Evolutionary conservation across 345 rosid genomes (phyloP).

Genomic region (Gossypium stocksii): DNA sequence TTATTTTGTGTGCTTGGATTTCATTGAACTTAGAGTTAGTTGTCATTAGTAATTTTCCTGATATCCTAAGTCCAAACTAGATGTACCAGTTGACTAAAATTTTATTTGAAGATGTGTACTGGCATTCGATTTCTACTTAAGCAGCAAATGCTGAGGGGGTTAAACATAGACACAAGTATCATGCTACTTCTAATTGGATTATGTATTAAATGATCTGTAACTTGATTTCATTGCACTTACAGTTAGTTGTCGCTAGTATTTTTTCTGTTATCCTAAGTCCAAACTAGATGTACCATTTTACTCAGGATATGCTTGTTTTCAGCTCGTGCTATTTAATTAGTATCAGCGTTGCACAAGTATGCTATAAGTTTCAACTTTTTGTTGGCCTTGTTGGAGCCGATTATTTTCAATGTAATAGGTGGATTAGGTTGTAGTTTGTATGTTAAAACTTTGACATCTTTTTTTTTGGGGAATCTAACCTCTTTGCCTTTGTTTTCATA

Average conservation of each 20-base stretch:
- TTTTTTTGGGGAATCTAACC: background rate
- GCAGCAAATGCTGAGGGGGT: background rate
- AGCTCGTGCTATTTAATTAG: background rate
- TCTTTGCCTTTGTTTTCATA: constrained; percentile 10
- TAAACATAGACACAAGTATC: background rate
- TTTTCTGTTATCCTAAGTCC: background rate
- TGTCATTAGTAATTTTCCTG: background rate
- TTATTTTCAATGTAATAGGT: background rate
- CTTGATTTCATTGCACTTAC: background rate
- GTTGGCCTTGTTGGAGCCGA: background rate
- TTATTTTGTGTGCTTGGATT: background rate
- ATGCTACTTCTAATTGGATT: background rate
- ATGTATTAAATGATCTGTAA: background rate
- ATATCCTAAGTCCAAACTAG: background rate
- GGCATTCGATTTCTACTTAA: background rate
- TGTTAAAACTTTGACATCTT: background rate
- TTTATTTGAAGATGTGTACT: background rate
- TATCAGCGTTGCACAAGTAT: background rate
- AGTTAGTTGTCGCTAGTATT: background rate
- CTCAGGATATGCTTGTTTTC: background rate
- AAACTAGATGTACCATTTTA: background rate
- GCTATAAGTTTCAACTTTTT: background rate
- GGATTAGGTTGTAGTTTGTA: background rate
- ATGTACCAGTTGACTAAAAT: background rate
- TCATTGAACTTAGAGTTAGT: background rate